Evolutionary conservation across 2,329 filamentous ascomycete species (phyloP).

Genomic region (Ilyonectria sp.): DNA sequence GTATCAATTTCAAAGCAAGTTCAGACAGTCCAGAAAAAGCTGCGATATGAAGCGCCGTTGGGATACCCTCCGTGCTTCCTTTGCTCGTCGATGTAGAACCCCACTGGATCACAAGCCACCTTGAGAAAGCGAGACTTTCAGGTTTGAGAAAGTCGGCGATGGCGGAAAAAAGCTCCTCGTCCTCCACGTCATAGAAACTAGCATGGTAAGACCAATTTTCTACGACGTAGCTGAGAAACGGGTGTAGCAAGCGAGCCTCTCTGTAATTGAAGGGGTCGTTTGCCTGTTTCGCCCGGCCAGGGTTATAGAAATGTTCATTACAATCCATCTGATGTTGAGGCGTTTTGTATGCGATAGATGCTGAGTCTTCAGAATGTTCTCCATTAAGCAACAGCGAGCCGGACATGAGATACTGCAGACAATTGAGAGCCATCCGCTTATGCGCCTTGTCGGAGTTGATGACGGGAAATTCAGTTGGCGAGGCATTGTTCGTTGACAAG

Average conservation of each 20-base stretch:
- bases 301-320: background rate
- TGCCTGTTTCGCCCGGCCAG: background rate
- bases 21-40: constrained; percentile 39
- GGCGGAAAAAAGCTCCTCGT: constrained; percentile 28
- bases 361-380: constrained; percentile 4
- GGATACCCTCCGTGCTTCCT: constrained; percentile 24
- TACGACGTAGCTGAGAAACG: constrained; percentile 40
- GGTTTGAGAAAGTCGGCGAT: constrained; percentile 26
- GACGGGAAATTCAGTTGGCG: constrained; percentile 29
- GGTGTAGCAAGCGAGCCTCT: constrained; percentile 36
- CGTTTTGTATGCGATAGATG: constrained; percentile 14
- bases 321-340: constrained; percentile 6
- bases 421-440: constrained; percentile 36
- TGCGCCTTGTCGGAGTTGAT: constrained; percentile 38
- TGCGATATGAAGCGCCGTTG: constrained; percentile 38
- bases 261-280: constrained; percentile 30
- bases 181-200: constrained; percentile 35
- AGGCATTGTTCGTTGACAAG: background rate
- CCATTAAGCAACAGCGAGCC: constrained; percentile 32
- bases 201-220: constrained; percentile 46
- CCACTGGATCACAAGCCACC: constrained; percentile 42
- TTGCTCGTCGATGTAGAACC: constrained; percentile 25
- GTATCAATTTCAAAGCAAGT: constrained; percentile 22
- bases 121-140: constrained; percentile 20
- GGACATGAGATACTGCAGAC: constrained; percentile 38